A percentile compares a stretch with the other conserved stretches of the same genome.
Conservation (phyloP, 1,284 basidiomycete species). For the Malassezia obtusa region DNA sequence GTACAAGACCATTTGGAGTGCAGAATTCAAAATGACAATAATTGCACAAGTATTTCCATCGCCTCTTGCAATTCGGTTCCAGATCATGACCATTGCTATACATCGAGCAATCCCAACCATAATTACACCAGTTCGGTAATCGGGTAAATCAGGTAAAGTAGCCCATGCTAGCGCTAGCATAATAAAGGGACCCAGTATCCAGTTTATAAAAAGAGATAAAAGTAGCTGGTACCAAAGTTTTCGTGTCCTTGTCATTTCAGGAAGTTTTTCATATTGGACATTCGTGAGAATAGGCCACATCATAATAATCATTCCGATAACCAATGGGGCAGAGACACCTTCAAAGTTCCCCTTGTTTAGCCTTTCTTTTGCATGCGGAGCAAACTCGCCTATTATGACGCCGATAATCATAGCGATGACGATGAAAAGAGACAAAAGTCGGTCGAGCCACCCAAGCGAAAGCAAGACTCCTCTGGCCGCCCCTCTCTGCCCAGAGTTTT, state of each 20-base stretch:
- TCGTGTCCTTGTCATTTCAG: constrained; percentile 55
- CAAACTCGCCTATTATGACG: constrained; percentile 59
- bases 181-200: constrained; percentile 64
- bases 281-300: constrained; percentile 75
- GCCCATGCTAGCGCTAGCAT: constrained; percentile 80
- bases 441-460: constrained; percentile 55
- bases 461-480: constrained; percentile 25
- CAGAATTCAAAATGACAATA: constrained; percentile 55
- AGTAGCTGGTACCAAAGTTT: constrained; percentile 62
- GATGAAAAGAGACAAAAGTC: constrained; percentile 63
- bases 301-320: constrained; percentile 60
- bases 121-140: constrained; percentile 53
- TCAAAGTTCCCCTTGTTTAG: constrained; percentile 42
- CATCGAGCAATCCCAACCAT: constrained; percentile 57
- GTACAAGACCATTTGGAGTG: constrained; percentile 66
- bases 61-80: constrained; percentile 66
- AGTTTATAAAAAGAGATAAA: constrained; percentile 67
- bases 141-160: constrained; percentile 60
- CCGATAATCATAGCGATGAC: constrained; percentile 69
- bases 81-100: constrained; percentile 43
- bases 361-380: constrained; percentile 23
- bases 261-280: constrained; percentile 66
- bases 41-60: constrained; percentile 68
- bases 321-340: constrained; percentile 44
- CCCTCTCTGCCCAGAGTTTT: constrained; percentile 14